phyloP scores from a whole-genome alignment of 2,329 filamentous ascomycete species.

The Talaromyces pinophilus region DNA sequence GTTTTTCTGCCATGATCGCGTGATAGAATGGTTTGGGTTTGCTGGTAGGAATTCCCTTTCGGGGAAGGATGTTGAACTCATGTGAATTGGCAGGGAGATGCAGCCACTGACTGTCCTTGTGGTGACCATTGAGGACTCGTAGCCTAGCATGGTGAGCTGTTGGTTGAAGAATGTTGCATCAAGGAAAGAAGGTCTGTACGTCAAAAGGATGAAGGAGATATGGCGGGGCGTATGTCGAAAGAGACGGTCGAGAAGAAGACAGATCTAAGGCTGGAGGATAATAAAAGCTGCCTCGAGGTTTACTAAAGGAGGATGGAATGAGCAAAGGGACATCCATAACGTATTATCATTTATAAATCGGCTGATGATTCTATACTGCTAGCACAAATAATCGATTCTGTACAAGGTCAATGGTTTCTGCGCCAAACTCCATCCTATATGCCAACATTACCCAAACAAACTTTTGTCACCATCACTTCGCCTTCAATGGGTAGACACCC shows the following conservation, averaged over 20 bases:
- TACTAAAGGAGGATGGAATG: not conserved
- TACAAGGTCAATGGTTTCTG: not conserved
- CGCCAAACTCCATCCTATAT: conserved; percentile 22
- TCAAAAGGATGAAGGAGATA: not conserved
- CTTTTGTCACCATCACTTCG: conserved; percentile 3
- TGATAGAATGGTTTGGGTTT: not conserved
- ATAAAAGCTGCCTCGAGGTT: not conserved
- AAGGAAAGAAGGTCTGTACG: not conserved
- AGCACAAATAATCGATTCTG: not conserved
- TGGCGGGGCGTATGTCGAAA: not conserved
- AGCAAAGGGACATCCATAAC: not conserved
- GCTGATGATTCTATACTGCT: conserved; percentile 3
- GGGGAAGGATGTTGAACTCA: not conserved
- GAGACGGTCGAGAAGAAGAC: not conserved
- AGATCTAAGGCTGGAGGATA: not conserved
- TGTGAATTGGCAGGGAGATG: not conserved
- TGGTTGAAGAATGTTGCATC: not conserved
- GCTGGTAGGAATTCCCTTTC: conserved; percentile 12
- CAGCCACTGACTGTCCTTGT: conserved; percentile 2
- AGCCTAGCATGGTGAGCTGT: not conserved
- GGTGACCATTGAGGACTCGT: not conserved
- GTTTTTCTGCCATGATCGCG: conserved; percentile 1
- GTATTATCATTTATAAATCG: not conserved
- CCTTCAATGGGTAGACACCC: not conserved
- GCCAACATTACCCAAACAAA: conserved; percentile 15